These are phyloP conservation scores for Sclerotinia nivalis DNA, from an alignment of 2,329 filamentous ascomycete species.

Conservation along the genomic window DNA sequence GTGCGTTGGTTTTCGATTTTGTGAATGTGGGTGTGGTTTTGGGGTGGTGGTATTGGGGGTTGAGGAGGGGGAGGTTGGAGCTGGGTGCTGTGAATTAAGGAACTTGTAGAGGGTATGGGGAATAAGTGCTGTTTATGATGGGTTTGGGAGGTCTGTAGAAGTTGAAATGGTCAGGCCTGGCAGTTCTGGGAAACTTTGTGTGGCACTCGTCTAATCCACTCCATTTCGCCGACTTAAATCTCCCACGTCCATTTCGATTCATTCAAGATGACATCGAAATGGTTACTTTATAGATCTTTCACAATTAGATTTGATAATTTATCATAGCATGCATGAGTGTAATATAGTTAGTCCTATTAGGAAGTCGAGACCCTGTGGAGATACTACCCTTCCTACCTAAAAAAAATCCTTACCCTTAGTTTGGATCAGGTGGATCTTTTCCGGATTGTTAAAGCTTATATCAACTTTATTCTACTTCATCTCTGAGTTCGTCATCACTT, in stretches of 20 bases:
- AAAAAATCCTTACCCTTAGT: neutral
- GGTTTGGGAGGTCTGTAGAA: too few relatives aligned
- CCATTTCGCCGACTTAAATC: too few relatives aligned
- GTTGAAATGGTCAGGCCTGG: neutral
- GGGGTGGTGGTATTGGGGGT: constrained; percentile 28
- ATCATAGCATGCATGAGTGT: neutral
- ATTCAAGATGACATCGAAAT: too few relatives aligned
- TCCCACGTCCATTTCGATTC: too few relatives aligned
- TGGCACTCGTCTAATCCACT: too few relatives aligned
- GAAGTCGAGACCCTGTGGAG: neutral
- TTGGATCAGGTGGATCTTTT: neutral
- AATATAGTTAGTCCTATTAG: too few relatives aligned
- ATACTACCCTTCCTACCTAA: neutral
- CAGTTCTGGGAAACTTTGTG: neutral
- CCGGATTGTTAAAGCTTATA: neutral
- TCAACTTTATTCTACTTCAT: too few relatives aligned
- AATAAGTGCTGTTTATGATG: neutral
- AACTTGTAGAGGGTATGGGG: neutral
- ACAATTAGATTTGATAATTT: too few relatives aligned
- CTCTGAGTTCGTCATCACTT: neutral
- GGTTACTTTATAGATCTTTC: too few relatives aligned
- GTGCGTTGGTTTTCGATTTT: constrained; percentile 66
- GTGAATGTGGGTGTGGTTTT: constrained; percentile 31
- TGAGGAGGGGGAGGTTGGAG: constrained; percentile 27
- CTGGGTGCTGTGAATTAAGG: neutral